Percentiles rank a stretch among this genome's conserved stretches.
Evolutionary conservation across 768 basidiomycete genomes (phyloP).

Genomic region (Naganishia kalamii): DNA sequence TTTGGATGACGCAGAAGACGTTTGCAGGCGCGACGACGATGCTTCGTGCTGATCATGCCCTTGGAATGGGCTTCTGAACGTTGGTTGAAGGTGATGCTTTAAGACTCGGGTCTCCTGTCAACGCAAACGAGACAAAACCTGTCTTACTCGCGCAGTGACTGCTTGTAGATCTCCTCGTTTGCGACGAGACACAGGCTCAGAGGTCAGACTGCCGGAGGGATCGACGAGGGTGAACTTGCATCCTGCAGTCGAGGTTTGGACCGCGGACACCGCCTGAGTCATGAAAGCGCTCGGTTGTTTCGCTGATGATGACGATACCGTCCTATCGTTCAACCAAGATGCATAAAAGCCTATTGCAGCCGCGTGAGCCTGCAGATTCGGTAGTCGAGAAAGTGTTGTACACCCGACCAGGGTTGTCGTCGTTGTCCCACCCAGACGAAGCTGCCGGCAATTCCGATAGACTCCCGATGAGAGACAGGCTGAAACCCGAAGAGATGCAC

Average conservation of each 20-base stretch:
- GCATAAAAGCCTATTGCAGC: slow-evolving; percentile 14
- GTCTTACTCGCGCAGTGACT: too few relatives aligned
- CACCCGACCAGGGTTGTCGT: not conserved
- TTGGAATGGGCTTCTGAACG: not conserved
- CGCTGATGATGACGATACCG: not conserved
- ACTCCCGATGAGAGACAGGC: not conserved
- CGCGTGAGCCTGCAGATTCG: not conserved
- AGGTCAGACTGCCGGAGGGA: too few relatives aligned
- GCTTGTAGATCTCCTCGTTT: too few relatives aligned
- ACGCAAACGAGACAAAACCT: not conserved
- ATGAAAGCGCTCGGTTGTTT: slow-evolving; percentile 7
- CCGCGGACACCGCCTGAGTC: slow-evolving; percentile 12
- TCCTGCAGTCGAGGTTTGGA: not conserved
- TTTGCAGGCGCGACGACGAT: not conserved
- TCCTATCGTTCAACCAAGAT: not conserved
- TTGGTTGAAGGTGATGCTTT: not conserved
- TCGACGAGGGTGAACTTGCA: not conserved
- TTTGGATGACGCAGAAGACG: not conserved
- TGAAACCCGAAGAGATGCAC: not conserved
- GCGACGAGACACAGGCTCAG: too few relatives aligned
- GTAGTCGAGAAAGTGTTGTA: not conserved
- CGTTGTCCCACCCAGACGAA: not conserved
- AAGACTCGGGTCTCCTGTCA: not conserved
- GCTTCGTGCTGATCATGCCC: not conserved
- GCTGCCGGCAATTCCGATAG: not conserved